phyloP scores from a whole-genome alignment of 2,329 filamentous ascomycete genomes.

The Drechslera avenae region DNA sequence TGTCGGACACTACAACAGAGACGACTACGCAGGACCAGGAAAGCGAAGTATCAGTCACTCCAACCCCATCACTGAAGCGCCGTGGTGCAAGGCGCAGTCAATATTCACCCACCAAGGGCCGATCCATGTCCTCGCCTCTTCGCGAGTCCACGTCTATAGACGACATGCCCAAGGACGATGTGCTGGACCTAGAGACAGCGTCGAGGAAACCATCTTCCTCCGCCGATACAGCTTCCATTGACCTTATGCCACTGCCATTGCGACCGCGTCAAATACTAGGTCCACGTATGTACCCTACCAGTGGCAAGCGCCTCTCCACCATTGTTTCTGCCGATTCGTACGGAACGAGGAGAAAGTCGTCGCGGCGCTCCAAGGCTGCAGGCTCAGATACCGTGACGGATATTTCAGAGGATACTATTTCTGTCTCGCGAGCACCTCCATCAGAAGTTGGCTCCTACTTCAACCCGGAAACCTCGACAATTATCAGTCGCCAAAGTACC shows the following conservation, averaged over 20 bases:
- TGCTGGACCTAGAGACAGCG: constrained; percentile 32
- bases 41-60: constrained; percentile 30
- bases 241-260: constrained; percentile 40
- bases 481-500: constrained; percentile 54
- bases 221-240: constrained; percentile 39
- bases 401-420: constrained; percentile 23
- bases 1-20: constrained; percentile 28
- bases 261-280: constrained; percentile 46
- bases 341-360: constrained; percentile 18
- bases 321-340: constrained; percentile 54
- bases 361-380: constrained; percentile 34
- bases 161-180: constrained; percentile 23
- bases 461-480: constrained; percentile 41
- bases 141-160: constrained; percentile 34
- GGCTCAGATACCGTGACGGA: constrained; percentile 33
- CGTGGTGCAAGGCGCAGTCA: constrained; percentile 47
- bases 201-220: constrained; percentile 46
- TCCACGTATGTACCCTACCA: constrained; percentile 57
- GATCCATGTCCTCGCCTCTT: constrained; percentile 38
- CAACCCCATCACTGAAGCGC: constrained; percentile 45
- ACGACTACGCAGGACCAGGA: constrained; percentile 21
- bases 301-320: constrained; percentile 62
- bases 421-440: constrained; percentile 27
- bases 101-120: constrained; percentile 51
- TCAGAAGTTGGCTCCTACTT: constrained; percentile 39